Conservation (phyloP, 2,329 filamentous ascomycete genomes). For the Alternaria sp. region DNA sequence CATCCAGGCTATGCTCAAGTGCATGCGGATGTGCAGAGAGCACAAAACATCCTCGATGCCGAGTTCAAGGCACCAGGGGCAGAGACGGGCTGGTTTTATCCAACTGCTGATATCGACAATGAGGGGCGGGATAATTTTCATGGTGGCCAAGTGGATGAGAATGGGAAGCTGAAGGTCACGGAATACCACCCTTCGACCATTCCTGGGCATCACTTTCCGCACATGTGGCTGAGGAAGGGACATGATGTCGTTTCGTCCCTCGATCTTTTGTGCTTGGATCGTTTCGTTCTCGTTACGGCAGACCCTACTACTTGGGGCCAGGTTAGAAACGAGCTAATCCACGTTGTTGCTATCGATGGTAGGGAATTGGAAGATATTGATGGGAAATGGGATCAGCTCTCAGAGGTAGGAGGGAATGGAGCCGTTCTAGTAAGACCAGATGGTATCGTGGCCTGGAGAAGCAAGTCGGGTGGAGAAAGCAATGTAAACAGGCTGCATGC, state of each 20-base stretch:
- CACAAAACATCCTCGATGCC: neutral
- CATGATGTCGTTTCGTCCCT: neutral
- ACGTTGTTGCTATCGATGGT: neutral
- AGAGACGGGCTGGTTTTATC: neutral
- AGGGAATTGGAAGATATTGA: neutral
- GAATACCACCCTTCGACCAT: neutral
- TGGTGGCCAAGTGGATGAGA: neutral
- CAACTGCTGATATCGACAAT: neutral
- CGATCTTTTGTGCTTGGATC: neutral
- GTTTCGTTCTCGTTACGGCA: neutral
- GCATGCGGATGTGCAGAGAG: neutral
- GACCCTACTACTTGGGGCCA: neutral
- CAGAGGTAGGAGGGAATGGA: neutral
- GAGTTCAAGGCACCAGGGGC: neutral
- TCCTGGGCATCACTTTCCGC: neutral
- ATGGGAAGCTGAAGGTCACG: neutral
- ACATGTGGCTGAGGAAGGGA: neutral
- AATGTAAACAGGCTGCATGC: neutral
- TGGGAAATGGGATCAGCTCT: neutral
- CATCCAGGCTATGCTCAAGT: neutral
- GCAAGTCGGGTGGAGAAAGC: neutral
- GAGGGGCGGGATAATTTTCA: neutral
- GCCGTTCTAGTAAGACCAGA: neutral
- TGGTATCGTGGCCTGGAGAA: neutral
- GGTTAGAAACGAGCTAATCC: neutral